A percentile compares a stretch with the other conserved stretches of the same genome.
Evolutionary conservation across 1,284 basidiomycete genomes (phyloP).

Genomic region (Apiotrichum akiyoshidainum): DNA sequence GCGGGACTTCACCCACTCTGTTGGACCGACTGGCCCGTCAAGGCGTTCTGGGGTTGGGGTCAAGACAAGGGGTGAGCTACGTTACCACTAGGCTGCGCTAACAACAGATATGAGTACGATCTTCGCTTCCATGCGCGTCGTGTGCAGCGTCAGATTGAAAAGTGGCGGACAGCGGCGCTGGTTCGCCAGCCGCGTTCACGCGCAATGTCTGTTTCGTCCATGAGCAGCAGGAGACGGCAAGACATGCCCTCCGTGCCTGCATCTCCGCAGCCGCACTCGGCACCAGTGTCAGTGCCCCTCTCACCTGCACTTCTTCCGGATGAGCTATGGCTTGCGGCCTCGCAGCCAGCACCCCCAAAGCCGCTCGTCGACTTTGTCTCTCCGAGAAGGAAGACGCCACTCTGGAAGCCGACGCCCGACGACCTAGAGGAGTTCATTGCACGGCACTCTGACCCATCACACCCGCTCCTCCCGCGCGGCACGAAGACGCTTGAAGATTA

Average conservation of each 20-base stretch:
- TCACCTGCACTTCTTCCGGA: background rate
- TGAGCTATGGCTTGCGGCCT: background rate
- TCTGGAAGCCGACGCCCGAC: conserved; percentile 33
- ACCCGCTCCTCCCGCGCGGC: conserved; percentile 31
- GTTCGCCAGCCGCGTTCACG: conserved; percentile 9
- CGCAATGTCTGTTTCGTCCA: conserved; percentile 23
- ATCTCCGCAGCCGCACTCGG: background rate
- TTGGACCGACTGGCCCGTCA: conserved; percentile 26
- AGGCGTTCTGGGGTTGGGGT: conserved; percentile 37
- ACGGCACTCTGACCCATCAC: conserved; percentile 20
- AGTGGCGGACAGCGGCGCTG: conserved; percentile 28
- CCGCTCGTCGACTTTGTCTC: background rate
- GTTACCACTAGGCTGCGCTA: background rate
- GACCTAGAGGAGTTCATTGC: conserved; percentile 32
- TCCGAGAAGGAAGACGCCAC: conserved; percentile 2
- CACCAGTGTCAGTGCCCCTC: background rate
- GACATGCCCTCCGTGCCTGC: background rate
- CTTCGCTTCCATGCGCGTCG: conserved; percentile 24
- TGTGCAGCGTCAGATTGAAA: conserved; percentile 32
- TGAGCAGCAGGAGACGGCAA: background rate
- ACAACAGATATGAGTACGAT: conserved; percentile 14
- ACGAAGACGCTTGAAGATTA: conserved; percentile 33
- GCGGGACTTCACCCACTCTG: conserved; percentile 39
- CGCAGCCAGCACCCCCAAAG: background rate
- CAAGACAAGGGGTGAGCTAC: conserved; percentile 5